Evolutionary conservation across 768 basidiomycete genomes (phyloP), one percentile per base, ranked within the genome.

Genomic region (Rhodosporidiobolus odoratus): DNA sequence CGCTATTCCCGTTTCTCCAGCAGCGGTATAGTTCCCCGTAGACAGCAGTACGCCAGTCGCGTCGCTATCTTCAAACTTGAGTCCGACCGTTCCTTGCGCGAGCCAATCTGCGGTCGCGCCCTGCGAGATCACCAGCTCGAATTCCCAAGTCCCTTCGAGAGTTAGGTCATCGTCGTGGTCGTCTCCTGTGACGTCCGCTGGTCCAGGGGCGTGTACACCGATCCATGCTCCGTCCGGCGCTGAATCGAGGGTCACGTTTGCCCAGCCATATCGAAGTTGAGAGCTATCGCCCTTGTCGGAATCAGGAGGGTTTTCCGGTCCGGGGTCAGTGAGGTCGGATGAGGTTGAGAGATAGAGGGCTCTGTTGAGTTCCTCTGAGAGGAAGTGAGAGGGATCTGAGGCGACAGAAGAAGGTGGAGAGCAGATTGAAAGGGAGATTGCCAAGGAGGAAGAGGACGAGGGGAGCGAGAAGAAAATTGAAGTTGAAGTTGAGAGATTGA

Each of bases 51-150:
- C 77, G 40, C 50, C 30, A 8, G 61, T 38, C 48, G 60, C 47
- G 50, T 75, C 74, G 16, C 72, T 52, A 59, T 77, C 77, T 15
- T 69, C 71, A 54, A 70, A 64, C 21, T 60, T 17, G 47, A 70
- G 62, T 25, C 75, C 45, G 7, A 69, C 69, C 1, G n/a, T 34
- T 23, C 48, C 62, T 17, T 67, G 60, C 21, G 50, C n/a, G 6
- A 60, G 23, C 40, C 34, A 38, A 6, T 37, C 66, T 6, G 47
- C 45, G 48, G 59, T 68, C 21, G 43, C 56, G 25, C 50, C 32
- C 12, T 50, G 9, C 5, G 62, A 40, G 23, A 75, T 58, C 10
- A 68, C 70, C 16, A 77, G 66, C 61, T 74, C 66, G 52, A 73
- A 77, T 13, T 17, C 45, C 74, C 74, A 75, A 3, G 23, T 41